These are phyloP conservation scores for Aspergillus candidus DNA, from an alignment of 2,329 filamentous ascomycete species.

Conservation along the genomic window DNA sequence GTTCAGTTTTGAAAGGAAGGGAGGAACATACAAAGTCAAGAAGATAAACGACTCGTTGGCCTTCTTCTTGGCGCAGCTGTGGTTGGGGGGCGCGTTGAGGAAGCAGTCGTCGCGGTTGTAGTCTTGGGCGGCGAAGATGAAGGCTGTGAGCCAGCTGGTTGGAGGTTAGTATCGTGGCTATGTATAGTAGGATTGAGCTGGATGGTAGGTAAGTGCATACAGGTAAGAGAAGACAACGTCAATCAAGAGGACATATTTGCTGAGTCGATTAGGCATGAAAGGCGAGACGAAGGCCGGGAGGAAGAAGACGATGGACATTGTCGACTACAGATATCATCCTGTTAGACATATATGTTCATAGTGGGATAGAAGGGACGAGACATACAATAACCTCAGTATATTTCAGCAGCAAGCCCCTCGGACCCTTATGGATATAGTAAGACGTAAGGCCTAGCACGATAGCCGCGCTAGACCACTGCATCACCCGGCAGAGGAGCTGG, in stretches of 20 bases:
- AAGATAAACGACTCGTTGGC: constrained; percentile 42
- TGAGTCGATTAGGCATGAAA: constrained; percentile 32
- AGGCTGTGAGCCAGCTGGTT: constrained; percentile 42
- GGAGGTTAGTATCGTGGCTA: not conserved
- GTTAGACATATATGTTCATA: constrained; percentile 1
- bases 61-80: constrained; percentile 33
- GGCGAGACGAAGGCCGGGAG: constrained; percentile 38
- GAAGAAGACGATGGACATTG: constrained; percentile 38
- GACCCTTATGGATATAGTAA: constrained; percentile 33
- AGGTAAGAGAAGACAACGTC: constrained; percentile 44
- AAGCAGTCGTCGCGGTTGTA: constrained; percentile 32
- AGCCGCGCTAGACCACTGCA: constrained; percentile 36
- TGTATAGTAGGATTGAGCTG: too few relatives aligned
- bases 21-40: constrained; percentile 40
- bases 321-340: constrained; percentile 21
- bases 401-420: constrained; percentile 29
- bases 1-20: too few relatives aligned
- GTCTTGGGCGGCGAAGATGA: constrained; percentile 45
- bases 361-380: not conserved
- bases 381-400: constrained; percentile 39
- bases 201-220: constrained; percentile 19
- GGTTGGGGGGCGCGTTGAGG: constrained; percentile 26
- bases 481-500: constrained; percentile 23
- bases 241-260: constrained; percentile 34
- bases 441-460: constrained; percentile 39